Evolutionary conservation across 371 early-diverging fungal genomes (phyloP), one percentile per base, ranked within the genome.

Genomic region (Mucor ambiguus): DNA sequence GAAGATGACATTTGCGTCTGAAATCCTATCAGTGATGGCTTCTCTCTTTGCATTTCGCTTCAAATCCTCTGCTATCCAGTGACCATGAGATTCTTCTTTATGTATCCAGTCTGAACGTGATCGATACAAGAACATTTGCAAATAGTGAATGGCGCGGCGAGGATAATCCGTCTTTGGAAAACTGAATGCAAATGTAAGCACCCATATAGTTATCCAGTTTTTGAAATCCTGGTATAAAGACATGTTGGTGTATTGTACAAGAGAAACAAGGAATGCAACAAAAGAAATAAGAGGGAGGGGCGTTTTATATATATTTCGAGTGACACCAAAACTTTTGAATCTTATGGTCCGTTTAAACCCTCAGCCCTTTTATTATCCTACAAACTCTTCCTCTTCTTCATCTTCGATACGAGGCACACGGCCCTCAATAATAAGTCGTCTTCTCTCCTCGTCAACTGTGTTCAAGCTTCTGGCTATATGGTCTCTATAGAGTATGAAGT

Each of bases 401-500:
- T 58, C 64, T 2, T 58, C 58, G 11, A 44, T 22, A 29, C 52
- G 59, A 20, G 78, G 78, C 28, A 78, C 72, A 26, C 74, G 70
- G 1, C 77, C 79, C 60, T 81, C 81, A 3, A 67, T 72, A 37
- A 82, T 76, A 10, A 80, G 62, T 16, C 73, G 62, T 49, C 76
- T 69, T 22, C 80, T 64, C 56, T 82, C 82, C 49, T 78, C 82
- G 12, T 82, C 82, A 0, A 76, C 73, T 18, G 80, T 68, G 43
- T 69, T 72, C 30, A 77, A 62, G 32, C 79, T 82, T 44, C 68
- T 72, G 61, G 52, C 46, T 26, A 33, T 33, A 24, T 35, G 35
- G 56, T 80, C 72, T n/a, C 84, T 77, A 72, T 92, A 94, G 4
- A 92, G 71, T 10, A 92, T 69, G 71, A 87, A 96, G 60, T 97